Percentiles rank a stretch among this genome's conserved stretches.
These are phyloP conservation scores for Coemansia sp. DNA, from an alignment of 192 early-diverging fungal species.

Conservation along the genomic window DNA sequence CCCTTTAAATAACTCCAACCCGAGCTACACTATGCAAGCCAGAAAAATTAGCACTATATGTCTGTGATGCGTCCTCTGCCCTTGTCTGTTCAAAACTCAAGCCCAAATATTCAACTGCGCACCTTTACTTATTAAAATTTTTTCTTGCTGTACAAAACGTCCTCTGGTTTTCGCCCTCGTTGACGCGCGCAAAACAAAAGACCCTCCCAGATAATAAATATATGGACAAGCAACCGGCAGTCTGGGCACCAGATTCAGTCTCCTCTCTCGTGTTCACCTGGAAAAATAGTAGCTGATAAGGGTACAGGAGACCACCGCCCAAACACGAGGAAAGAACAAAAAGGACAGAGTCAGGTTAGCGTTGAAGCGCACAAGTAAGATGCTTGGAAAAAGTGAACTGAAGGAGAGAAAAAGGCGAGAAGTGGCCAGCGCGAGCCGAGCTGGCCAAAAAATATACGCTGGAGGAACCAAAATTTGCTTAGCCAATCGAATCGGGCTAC, in stretches of 20 bases:
- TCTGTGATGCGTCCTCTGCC: neutral
- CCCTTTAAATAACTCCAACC: neutral
- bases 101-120: neutral
- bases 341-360: neutral
- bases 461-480: slow-evolving; percentile 2
- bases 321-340: neutral
- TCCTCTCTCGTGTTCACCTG: neutral
- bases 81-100: neutral
- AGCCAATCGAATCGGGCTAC: neutral
- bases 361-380: neutral
- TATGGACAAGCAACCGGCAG: neutral
- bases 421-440: slow-evolving; percentile 1
- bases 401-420: slow-evolving; percentile 1
- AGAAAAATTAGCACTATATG: slow-evolving; percentile 1
- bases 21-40: neutral
- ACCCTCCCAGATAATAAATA: neutral
- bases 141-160: slow-evolving; percentile 1
- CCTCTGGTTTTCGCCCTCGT: neutral
- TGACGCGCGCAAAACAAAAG: neutral
- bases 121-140: neutral
- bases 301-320: neutral
- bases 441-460: neutral
- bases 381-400: slow-evolving; percentile 4
- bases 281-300: neutral
- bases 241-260: neutral